Evolutionary conservation across 345 rosid genomes (phyloP), one percentile per base, ranked within the genome.

Genomic region (Arabis hirsuta): DNA sequence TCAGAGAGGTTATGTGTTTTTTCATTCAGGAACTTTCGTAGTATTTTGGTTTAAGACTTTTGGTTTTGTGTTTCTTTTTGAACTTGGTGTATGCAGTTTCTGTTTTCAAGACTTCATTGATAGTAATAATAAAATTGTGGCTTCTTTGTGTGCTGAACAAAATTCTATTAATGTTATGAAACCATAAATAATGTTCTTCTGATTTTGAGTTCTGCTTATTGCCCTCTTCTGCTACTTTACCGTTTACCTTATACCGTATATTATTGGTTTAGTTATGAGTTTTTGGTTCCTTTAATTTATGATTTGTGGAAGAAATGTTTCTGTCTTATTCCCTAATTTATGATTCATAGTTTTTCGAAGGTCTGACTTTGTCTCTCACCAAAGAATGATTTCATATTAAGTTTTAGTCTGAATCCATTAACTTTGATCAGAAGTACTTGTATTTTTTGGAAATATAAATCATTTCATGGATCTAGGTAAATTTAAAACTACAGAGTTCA

Each of bases 51-150:
- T 46, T 3, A 32, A 6, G 44, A 32, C 68, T 46, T 47, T 47
- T 13, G 27, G 31, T 3, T 64, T 48, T 64, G 4, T 20, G 22
- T 38, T 14, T 34, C 14, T 24, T 26, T 45, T 27, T 9, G 14
- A 52, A 39, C 22, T 54, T 54, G 29, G 53, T 52, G 38, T 65
- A 32, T 65, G 6, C 22, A 12, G 65, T 44, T 46, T 62, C 26
- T 46, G 14, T 29, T 45, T 62, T 62, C 24, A 43, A 64, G 31
- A 14, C 67, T 62, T 32, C 36, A 32, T 34, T 6, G 38, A 6
- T 34, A 7, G 8, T 34, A 34, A 7, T 34, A 6, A 5, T 32
- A 19, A 64, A 22, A 19, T 2, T 22, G 57, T 2, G n/a, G 32
- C 10, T 14, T 29, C 29, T 32, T 24, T 46, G 55, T 32, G 19